Conservation (phyloP, 768 basidiomycete genomes). For the Phlebiopsis flavidoalba region DNA sequence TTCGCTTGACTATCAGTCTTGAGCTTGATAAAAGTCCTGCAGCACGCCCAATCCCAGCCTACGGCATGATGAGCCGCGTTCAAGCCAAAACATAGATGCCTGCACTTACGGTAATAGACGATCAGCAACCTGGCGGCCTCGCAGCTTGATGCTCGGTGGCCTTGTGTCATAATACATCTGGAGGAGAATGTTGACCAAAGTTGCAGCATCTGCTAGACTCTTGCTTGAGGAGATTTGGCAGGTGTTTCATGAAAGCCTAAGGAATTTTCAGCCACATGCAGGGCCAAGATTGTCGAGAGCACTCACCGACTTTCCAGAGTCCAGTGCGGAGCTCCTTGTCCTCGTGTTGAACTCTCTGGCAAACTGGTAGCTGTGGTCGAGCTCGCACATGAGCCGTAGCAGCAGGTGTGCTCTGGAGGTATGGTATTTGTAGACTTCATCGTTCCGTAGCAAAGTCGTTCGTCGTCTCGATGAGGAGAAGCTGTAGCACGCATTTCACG, state of each 20-base stretch:
- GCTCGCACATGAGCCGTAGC: slow-evolving; percentile 87
- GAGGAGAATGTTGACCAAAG: slow-evolving; percentile 85
- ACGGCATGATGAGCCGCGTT: slow-evolving; percentile 8
- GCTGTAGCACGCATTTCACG: slow-evolving; percentile 97
- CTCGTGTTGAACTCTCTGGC: slow-evolving; percentile 96
- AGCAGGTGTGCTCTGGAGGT: slow-evolving; percentile 92
- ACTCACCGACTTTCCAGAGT: slow-evolving; percentile 98
- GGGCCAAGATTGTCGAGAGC: background rate
- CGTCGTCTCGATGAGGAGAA: slow-evolving; percentile 94
- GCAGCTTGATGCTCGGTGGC: slow-evolving; percentile 82
- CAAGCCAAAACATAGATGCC: background rate
- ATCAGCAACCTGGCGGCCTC: slow-evolving; percentile 72
- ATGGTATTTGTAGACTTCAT: slow-evolving; percentile 89
- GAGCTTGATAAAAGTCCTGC: slow-evolving; percentile 85
- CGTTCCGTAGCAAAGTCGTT: slow-evolving; percentile 91
- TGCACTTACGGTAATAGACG: slow-evolving; percentile 60
- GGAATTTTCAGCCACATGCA: background rate
- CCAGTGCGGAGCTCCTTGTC: slow-evolving; percentile 96
- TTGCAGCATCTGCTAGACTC: slow-evolving; percentile 96
- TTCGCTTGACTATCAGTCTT: slow-evolving; percentile 88
- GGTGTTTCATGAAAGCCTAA: slow-evolving; percentile 98
- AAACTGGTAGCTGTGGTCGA: slow-evolving; percentile 97
- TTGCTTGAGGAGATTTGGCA: slow-evolving; percentile 96
- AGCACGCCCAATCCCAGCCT: slow-evolving; percentile 87
- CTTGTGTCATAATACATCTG: slow-evolving; percentile 93